Evolutionary conservation across 2,329 filamentous ascomycete species (phyloP), one percentile per base, ranked within the genome.

Genomic region (Lasiodiplodia citricola): DNA sequence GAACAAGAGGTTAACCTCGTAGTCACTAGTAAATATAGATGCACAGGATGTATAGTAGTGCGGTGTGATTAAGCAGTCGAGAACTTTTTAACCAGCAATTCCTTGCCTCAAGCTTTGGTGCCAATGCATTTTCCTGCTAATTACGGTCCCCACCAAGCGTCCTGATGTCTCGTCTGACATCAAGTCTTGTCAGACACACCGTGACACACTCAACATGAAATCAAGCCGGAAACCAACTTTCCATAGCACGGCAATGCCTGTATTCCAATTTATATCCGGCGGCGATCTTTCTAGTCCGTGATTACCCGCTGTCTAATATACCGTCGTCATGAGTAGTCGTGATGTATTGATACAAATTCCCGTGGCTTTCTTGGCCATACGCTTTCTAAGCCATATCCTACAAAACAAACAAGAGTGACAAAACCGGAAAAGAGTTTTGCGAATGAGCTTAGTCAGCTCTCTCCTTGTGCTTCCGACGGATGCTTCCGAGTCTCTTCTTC

Each of bases 401-500:
- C 47, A 64, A 38, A 35, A 63, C 38, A 51, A 35, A 64, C n/a
- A 8, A 64, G 38, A 38, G 31, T 35, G 31, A n/a, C 6, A 35
- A 23, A 31, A 38, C 4, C 10, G 4, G 3, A 18, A 50, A 13
- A 23, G 8, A 35, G 14, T 4, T 10, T 25, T 5, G 18, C 4
- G 16, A 25, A 18, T 14, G 1, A 28, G 28, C 60, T 38, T 64
- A 64, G 2, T 51, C 60, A 13, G 44, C 31, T 28, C 60, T 51
- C 41, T 68, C 68, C 37, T 65, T 68, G 57, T 73, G 74, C 73
- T 75, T 79, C 69, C 78, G 80, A 69, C 82, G 79, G 63, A 84
- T 73, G 72, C 81, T 83, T 56, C 82, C 82, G 57, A 85, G 79
- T 28, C 83, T 77, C 78, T 80, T 84, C 80, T 83, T 85, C 69